phyloP scores from a whole-genome alignment of 257 asterid genomes.

The Mentha longifolia region DNA sequence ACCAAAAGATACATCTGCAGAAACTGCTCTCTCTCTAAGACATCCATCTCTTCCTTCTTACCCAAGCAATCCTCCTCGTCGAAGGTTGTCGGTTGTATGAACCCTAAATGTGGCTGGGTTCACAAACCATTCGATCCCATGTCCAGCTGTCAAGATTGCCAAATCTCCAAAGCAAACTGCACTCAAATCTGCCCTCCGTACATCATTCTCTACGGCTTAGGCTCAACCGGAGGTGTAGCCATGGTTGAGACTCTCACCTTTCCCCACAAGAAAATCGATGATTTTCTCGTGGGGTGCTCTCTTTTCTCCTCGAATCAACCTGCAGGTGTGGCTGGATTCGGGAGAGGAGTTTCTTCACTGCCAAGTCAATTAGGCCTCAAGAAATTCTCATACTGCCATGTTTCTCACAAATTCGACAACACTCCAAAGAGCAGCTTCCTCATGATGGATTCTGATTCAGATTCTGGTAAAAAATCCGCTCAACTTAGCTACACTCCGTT shows the following conservation, averaged over 20 bases:
- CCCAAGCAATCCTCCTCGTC: slow-evolving; percentile 79
- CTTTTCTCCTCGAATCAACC: slow-evolving; percentile 70
- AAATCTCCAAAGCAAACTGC: slow-evolving; percentile 42
- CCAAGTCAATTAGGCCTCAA: slow-evolving; percentile 74
- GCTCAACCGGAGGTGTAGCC: slow-evolving; percentile 77
- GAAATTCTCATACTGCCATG: slow-evolving; percentile 77
- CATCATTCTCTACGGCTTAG: slow-evolving; percentile 69
- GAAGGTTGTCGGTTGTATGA: slow-evolving; percentile 67
- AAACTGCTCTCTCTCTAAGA: slow-evolving; percentile 47
- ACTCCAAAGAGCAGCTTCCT: slow-evolving; percentile 49
- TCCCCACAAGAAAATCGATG: slow-evolving; percentile 41
- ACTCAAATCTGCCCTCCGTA: slow-evolving; percentile 83
- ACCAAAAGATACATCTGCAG: slow-evolving; percentile 65
- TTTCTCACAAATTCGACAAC: slow-evolving; percentile 70
- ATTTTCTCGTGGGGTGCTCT: slow-evolving; percentile 83
- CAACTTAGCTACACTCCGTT: slow-evolving; percentile 57
- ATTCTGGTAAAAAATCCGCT: slow-evolving; percentile 44
- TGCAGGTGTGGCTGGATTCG: slow-evolving; percentile 86
- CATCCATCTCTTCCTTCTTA: slow-evolving; percentile 49
- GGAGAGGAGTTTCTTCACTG: slow-evolving; percentile 68
- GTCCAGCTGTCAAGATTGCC: slow-evolving; percentile 59
- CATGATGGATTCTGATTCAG: slow-evolving; percentile 49
- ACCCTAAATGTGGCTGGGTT: slow-evolving; percentile 79
- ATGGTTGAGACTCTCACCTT: slow-evolving; percentile 64
- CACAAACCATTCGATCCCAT: slow-evolving; percentile 51